Base-by-base conservation (phyloP, 1,284 basidiomycete species). In the Phylloboletellus chloephorus region DNA sequence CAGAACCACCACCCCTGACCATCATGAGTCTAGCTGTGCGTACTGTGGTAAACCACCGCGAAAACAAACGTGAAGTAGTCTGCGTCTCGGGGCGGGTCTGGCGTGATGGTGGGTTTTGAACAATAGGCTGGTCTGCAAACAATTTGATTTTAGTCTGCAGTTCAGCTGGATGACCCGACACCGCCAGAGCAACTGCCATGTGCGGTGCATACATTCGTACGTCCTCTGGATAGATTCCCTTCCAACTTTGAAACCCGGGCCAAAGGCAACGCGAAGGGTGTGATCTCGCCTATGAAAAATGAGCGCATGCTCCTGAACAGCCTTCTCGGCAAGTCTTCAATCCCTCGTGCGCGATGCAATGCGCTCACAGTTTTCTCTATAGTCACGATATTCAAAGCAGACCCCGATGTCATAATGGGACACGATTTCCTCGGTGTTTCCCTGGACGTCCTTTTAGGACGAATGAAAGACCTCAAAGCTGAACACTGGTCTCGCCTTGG, bases 401-500 rank as follows among this genome's bases (percentile, higher is more conserved):
- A 98, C 58, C 94, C 96, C 0, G 96, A 99, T 60, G 81, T 98
- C 23, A 82, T 98, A 37, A 76, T 98, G 22, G 93, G 95, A 0
- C 93, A 98, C 59, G 93, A 97, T 45, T 95, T 99, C 63, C 70
- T 91, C 9, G 93, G 90, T n/a, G 86, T 86, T 31, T 84, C 86
- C 4, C 76, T 98, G 21, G 95, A 98, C 54, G 86, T 96, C 17
- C 71, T 99, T 15, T 73, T 99, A 17, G 84, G 90, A 57, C 83
- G 96, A 1, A 88, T 98, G 84, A 79, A 82, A 49, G 90, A 96
- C 49, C 74, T 91, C 31, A 91, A 90, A 57, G 78, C 79, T 10
- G 89, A 96, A 40, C 88, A 97, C 58, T 98, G 91, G 90, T 94
- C 90, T 13, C 79, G 91, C 23, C 77, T 99, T 16, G 90, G 95